These are phyloP conservation scores for Echium plantagineum DNA, from an alignment of 257 asterid genomes.

Conservation along the genomic window DNA sequence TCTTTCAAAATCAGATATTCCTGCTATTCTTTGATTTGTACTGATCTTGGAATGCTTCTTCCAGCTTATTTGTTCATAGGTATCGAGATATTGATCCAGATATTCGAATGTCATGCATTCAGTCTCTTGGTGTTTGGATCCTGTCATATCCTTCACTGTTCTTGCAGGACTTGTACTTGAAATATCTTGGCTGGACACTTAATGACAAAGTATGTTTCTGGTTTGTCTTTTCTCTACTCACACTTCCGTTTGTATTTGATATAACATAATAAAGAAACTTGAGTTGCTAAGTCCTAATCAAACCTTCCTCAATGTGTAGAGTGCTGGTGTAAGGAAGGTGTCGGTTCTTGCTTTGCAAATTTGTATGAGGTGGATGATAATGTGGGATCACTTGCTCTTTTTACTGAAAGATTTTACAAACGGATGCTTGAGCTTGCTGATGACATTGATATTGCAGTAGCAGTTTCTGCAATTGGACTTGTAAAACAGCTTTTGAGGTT, in stretches of 20 bases:
- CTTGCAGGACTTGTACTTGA: conserved; percentile 92
- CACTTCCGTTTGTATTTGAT: conserved; percentile 15
- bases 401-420: conserved; percentile 81
- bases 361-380: conserved; percentile 89
- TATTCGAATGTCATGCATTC: conserved; percentile 80
- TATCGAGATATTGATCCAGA: conserved; percentile 95
- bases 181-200: conserved; percentile 98
- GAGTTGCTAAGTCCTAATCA: conserved; percentile 16
- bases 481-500: conserved; percentile 92
- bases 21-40: conserved; percentile 2
- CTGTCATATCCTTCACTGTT: conserved; percentile 86
- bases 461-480: conserved; percentile 98
- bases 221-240: conserved; percentile 57
- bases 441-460: conserved; percentile 90
- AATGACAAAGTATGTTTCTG: conserved; percentile 68
- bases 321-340: conserved; percentile 92
- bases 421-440: conserved; percentile 98
- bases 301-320: conserved; percentile 31
- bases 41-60: conserved; percentile 12
- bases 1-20: conserved; percentile 4
- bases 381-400: conserved; percentile 91
- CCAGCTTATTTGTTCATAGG: conserved; percentile 92
- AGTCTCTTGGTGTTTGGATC: conserved; percentile 95
- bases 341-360: conserved; percentile 87
- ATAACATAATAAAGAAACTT: conserved; percentile 3